phyloP scores from a whole-genome alignment of 2,329 filamentous ascomycete genomes.

The Pseudogymnoascus sp. region DNA sequence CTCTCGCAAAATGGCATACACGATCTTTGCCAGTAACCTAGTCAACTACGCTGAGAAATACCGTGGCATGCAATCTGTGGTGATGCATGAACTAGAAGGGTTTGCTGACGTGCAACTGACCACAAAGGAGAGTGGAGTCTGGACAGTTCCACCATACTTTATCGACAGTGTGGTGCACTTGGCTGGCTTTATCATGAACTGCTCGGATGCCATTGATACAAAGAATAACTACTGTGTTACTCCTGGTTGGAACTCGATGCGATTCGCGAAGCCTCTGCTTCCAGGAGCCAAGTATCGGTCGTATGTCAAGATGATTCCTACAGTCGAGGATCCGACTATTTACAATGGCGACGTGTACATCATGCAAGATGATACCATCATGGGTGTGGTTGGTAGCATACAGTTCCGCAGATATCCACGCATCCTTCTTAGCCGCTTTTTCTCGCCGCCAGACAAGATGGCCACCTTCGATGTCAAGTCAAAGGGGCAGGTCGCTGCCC shows the following conservation, averaged over 20 bases:
- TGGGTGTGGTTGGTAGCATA: conserved; percentile 32
- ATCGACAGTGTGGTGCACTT: conserved; percentile 21
- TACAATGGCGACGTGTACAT: conserved; percentile 35
- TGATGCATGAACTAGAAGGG: conserved; percentile 23
- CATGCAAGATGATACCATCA: conserved; percentile 30
- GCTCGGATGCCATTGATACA: conserved; percentile 22
- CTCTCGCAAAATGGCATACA: conserved; percentile 38
- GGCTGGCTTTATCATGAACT: conserved; percentile 24
- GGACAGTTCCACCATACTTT: conserved; percentile 20
- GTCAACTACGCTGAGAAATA: conserved; percentile 21
- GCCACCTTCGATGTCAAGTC: conserved; percentile 1
- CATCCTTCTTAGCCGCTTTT: conserved; percentile 36
- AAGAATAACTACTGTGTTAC: conserved; percentile 25
- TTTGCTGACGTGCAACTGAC: conserved; percentile 25
- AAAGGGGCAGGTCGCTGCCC: not conserved
- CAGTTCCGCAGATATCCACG: conserved; percentile 36
- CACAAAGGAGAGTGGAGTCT: conserved; percentile 19
- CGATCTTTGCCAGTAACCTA: conserved; percentile 22
- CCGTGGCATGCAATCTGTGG: conserved; percentile 23
- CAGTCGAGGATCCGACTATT: conserved; percentile 25
- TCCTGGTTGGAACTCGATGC: conserved; percentile 26
- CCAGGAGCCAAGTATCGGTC: conserved; percentile 22
- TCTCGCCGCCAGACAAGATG: conserved; percentile 32
- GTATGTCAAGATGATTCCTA: conserved; percentile 29
- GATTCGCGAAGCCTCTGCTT: conserved; percentile 21